Evolutionary conservation across 441 rosid genomes (phyloP).

Genomic region (Gossypium gossypioides): DNA sequence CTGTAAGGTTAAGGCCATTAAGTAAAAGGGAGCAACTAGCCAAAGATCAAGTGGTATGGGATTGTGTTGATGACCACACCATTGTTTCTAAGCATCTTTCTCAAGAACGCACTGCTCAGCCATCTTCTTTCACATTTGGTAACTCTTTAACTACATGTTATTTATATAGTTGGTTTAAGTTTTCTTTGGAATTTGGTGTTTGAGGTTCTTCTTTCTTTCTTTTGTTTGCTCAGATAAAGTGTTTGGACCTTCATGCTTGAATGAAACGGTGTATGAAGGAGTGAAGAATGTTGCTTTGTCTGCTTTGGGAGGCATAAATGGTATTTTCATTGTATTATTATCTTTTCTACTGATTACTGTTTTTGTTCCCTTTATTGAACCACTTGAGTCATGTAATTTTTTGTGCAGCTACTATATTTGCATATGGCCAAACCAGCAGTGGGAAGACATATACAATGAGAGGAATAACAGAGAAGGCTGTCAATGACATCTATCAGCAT

Average conservation of each 20-base stretch:
- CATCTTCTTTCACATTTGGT: constrained; percentile 80
- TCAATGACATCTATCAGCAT: constrained; percentile 79
- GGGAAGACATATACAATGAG: constrained; percentile 96
- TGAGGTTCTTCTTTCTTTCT: background rate
- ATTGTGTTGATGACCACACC: constrained; percentile 71
- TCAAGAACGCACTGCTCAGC: constrained; percentile 72
- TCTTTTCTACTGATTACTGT: background rate
- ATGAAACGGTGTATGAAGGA: constrained; percentile 86
- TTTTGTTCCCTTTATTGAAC: background rate
- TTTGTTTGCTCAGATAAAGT: constrained; percentile 59
- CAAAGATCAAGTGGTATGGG: constrained; percentile 91
- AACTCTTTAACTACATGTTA: constrained; percentile 10
- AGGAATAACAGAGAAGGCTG: constrained; percentile 98
- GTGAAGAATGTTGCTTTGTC: constrained; percentile 95
- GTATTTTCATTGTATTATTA: constrained; percentile 24
- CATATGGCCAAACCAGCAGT: constrained; percentile 98
- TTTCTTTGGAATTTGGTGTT: background rate
- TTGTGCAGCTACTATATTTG: constrained; percentile 80
- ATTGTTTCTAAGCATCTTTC: constrained; percentile 58
- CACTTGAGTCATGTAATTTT: background rate
- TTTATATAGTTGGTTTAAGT: background rate
- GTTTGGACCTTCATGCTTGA: constrained; percentile 62
- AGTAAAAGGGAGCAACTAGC: constrained; percentile 77
- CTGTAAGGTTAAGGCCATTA: constrained; percentile 81
- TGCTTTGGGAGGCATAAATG: constrained; percentile 90